A percentile compares a stretch with the other conserved stretches of the same genome.
Conservation (phyloP, 495 filamentous ascomycete genomes). For the Schizothecium vesticola region DNA sequence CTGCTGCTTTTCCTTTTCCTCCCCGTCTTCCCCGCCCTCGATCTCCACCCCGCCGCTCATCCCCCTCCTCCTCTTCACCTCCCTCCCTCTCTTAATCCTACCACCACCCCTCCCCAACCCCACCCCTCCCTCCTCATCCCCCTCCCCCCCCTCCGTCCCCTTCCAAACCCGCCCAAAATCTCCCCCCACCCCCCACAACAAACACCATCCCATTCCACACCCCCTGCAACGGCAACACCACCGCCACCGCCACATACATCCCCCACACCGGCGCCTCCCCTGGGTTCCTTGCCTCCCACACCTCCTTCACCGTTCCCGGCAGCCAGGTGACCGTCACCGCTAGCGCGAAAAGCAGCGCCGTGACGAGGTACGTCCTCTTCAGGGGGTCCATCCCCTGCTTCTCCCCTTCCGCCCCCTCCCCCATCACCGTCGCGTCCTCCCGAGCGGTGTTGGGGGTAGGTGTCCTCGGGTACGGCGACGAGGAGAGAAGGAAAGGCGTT, state of each 20-base stretch:
- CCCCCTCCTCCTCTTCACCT: neutral
- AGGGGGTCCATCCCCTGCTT: neutral
- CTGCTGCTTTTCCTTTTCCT: neutral
- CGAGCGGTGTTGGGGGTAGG: no score
- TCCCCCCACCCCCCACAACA: conserved; percentile 48
- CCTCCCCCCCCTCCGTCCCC: neutral
- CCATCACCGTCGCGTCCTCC: no score
- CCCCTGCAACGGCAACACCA: conserved; percentile 72
- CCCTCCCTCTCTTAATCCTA: neutral
- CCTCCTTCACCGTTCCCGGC: neutral
- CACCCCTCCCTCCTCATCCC: neutral
- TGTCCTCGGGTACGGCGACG: neutral
- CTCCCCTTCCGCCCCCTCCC: no score
- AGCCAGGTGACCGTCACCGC: neutral
- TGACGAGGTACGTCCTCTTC: neutral
- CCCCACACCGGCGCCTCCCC: conserved; percentile 37
- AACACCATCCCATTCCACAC: conserved; percentile 79
- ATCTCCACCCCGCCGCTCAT: conserved; percentile 8
- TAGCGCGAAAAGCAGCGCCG: neutral
- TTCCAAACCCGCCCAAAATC: neutral
- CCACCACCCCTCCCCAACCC: neutral
- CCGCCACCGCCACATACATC: conserved; percentile 58
- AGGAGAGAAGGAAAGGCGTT: neutral
- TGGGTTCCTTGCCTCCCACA: neutral
- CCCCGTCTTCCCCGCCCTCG: neutral